Conservation (phyloP, 2,329 filamentous ascomycete species). For the Neonectria ditissima region DNA sequence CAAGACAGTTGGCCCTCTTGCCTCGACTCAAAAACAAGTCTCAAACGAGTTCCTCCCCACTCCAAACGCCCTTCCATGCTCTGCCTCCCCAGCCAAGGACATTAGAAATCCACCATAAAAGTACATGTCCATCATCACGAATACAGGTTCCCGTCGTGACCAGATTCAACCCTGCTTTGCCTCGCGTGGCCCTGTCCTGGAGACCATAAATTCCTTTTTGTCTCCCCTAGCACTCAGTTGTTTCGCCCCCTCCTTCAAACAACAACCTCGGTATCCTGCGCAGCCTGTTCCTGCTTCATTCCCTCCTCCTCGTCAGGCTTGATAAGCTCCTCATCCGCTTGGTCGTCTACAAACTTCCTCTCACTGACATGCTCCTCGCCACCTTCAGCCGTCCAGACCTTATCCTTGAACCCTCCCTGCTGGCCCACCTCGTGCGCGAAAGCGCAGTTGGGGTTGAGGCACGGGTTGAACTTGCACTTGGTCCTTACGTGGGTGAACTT, state of each 20-base stretch:
- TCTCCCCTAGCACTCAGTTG: slow-evolving; percentile 31
- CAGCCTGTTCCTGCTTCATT: slow-evolving; percentile 53
- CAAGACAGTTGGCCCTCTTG: slow-evolving; percentile 23
- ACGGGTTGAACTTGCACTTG: slow-evolving; percentile 91
- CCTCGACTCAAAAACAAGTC: slow-evolving; percentile 17
- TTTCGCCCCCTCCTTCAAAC: slow-evolving; percentile 39
- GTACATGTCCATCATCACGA: slow-evolving; percentile 45
- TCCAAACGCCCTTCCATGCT: slow-evolving; percentile 47
- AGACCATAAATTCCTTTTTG: slow-evolving; percentile 30
- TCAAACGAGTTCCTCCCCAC: slow-evolving; percentile 21
- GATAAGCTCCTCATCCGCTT: slow-evolving; percentile 76
- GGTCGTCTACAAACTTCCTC: slow-evolving; percentile 84
- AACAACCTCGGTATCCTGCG: slow-evolving; percentile 55
- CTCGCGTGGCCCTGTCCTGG: slow-evolving; percentile 23
- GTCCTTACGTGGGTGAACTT: slow-evolving; percentile 90
- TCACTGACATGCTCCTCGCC: slow-evolving; percentile 81
- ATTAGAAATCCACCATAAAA: slow-evolving; percentile 45
- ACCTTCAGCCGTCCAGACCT: slow-evolving; percentile 82
- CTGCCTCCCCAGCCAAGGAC: slow-evolving; percentile 43
- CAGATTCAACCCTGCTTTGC: slow-evolving; percentile 11
- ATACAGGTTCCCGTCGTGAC: slow-evolving; percentile 26
- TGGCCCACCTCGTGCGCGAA: slow-evolving; percentile 95
- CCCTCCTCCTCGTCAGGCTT: slow-evolving; percentile 64
- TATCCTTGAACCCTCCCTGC: slow-evolving; percentile 84
- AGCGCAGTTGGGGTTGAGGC: slow-evolving; percentile 86